A percentile compares a stretch with the other conserved stretches of the same genome.
phyloP scores from a whole-genome alignment of 148 eudicot species.

The Fagopyrum esculentum region DNA sequence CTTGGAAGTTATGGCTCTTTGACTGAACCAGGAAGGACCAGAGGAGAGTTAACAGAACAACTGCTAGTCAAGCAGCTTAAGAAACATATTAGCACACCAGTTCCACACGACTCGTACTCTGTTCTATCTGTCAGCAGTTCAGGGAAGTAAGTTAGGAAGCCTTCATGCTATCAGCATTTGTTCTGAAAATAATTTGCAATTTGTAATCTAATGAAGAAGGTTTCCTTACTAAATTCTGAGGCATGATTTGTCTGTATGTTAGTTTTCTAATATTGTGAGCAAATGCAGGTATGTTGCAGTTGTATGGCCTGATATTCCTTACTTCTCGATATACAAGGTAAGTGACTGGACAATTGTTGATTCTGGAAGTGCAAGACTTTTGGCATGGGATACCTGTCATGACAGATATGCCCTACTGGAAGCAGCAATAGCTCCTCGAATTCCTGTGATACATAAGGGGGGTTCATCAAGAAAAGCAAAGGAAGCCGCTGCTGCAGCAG shows the following conservation, averaged over 20 bases:
- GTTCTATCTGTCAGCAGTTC: conserved; percentile 94
- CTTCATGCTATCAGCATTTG: neutral
- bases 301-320: conserved; percentile 99
- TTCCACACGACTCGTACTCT: conserved; percentile 90
- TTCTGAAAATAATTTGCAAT: neutral
- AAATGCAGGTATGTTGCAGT: conserved; percentile 71
- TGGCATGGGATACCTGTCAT: conserved; percentile 97
- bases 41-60: conserved; percentile 70
- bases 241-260: neutral
- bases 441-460: conserved; percentile 77
- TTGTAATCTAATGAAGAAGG: neutral
- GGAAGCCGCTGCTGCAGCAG: conserved; percentile 98
- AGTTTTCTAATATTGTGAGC: conserved; percentile 13
- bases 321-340: conserved; percentile 87
- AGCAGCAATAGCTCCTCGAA: conserved; percentile 66
- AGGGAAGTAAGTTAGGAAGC: conserved; percentile 68
- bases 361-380: conserved; percentile 92
- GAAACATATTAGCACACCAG: conserved; percentile 82
- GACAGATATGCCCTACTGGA: conserved; percentile 92
- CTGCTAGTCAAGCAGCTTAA: conserved; percentile 86
- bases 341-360: conserved; percentile 95
- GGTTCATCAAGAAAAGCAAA: conserved; percentile 90
- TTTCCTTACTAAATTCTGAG: neutral
- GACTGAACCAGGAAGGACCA: conserved; percentile 55
- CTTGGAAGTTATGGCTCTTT: conserved; percentile 81